phyloP scores from a whole-genome alignment of 73 alveolate species.

The Paramecium tetraurelia region DNA sequence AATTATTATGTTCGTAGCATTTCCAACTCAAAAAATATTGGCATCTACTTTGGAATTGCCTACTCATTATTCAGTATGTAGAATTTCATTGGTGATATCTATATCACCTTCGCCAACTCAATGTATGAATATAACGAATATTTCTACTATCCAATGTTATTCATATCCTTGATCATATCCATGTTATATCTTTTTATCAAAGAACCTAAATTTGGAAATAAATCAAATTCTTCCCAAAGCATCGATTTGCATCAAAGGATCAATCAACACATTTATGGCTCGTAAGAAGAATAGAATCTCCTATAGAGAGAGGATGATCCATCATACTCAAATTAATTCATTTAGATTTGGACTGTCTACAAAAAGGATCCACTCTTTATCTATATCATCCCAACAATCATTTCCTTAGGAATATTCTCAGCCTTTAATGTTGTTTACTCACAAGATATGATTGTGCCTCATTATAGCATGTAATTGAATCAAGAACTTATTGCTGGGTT shows the following conservation, averaged over 20 bases:
- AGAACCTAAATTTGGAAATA: background rate
- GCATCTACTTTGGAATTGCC: slow-evolving; percentile 16
- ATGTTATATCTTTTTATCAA: background rate
- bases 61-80: background rate
- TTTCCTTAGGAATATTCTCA: background rate
- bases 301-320: background rate
- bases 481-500: background rate
- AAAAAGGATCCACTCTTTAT: background rate
- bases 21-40: background rate
- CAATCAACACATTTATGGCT: background rate
- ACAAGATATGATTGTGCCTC: background rate
- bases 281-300: background rate
- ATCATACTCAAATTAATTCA: background rate
- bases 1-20: background rate
- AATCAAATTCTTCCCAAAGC: background rate
- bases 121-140: background rate
- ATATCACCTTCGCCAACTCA: background rate
- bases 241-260: background rate
- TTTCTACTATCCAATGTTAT: background rate
- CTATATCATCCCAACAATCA: background rate
- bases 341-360: background rate
- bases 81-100: background rate
- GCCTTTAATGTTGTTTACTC: background rate
- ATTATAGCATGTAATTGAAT: background rate
- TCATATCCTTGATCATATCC: background rate